Evolutionary conservation across 78 protist species (phyloP), one percentile per base, ranked within the genome.

Genomic region (Speleostelium caveatum): DNA sequence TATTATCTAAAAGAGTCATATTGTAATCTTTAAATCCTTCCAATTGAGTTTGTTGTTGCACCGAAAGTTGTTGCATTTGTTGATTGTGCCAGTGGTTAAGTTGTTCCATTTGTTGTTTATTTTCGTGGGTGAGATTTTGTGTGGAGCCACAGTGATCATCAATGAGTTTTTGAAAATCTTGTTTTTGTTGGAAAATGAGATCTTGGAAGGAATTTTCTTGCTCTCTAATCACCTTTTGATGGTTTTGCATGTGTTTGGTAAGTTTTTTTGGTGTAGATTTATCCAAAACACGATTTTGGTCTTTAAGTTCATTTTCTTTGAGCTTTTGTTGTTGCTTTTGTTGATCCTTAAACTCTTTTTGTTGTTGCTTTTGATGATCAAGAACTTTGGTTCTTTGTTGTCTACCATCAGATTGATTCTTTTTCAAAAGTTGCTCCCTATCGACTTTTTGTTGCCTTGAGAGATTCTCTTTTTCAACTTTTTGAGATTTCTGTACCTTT

Each of bases 241-340:
- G 91, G 32, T 51, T 83, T 42, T 58, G 67, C 21, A 83, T 69
- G 55, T 83, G 91, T 45, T 83, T 83, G 53, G 61, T 45, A n/a
- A 83, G n/a, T 45, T 83, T 83, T 61, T 83, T 83, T 53, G 91
- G 91, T 22, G 91, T 83, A 0, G 77, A 71, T 53, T 83, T 83
- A 42, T 83, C 91, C 21, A 83, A 19, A 21, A 56, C 67, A 51
- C 56, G 67, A 28, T 69, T 83, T 55, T 67, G 77, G 55, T 67
- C 79, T 26, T 83, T 83, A 38, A 60, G 35, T 39, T 83, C 91
- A 10, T 30, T 38, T n/a, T 83, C 91, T 22, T 83, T 83, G 39
- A 45, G 73, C 19, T 83, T 83, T 39, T 69, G 79, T 42, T 83
- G 91, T 69, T 69, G 79, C 42, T 83, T 83, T 42, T 83, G 91